A percentile compares a stretch with the other conserved stretches of the same genome.
Conservation (phyloP, 176 grass and related monocot genomes). For the Oryza nivara region DNA sequence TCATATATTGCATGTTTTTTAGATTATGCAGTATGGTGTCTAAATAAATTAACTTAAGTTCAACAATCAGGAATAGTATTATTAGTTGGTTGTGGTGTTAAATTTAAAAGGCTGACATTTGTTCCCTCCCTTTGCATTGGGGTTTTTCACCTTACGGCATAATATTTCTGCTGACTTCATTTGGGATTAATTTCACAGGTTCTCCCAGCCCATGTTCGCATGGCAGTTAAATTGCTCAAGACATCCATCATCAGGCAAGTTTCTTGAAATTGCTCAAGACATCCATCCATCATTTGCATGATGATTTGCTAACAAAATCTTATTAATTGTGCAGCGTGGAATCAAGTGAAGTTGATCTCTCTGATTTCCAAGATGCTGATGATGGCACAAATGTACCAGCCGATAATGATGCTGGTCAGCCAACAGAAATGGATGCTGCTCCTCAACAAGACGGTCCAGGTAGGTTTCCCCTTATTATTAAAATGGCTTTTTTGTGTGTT, state of each 20-base stretch:
- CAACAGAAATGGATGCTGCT: conserved; percentile 40
- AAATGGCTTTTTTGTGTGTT: background rate
- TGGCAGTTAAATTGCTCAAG: conserved; percentile 97
- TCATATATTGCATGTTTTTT: background rate
- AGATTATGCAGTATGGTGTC: conserved; percentile 22
- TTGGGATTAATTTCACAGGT: conserved; percentile 53
- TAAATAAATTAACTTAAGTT: background rate
- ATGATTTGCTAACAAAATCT: conserved; percentile 22
- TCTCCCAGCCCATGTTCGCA: conserved; percentile 82
- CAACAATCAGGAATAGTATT: too few species aligned
- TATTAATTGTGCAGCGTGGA: conserved; percentile 73
- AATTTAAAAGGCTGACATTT: background rate
- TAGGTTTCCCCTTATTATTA: conserved; percentile 6
- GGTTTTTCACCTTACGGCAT: background rate
- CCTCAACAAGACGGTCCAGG: conserved; percentile 56
- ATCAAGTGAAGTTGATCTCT: conserved; percentile 98
- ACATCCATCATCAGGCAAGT: conserved; percentile 91
- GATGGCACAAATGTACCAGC: conserved; percentile 43
- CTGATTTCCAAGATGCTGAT: conserved; percentile 86
- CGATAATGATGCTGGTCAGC: conserved; percentile 44
- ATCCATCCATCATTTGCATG: conserved; percentile 69
- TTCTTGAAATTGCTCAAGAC: conserved; percentile 78
- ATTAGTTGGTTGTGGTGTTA: background rate
- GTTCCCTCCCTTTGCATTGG: background rate
- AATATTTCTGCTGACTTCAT: conserved; percentile 22